phyloP scores from a whole-genome alignment of 345 rosid species.

The Rhodomyrtus tomentosa region DNA sequence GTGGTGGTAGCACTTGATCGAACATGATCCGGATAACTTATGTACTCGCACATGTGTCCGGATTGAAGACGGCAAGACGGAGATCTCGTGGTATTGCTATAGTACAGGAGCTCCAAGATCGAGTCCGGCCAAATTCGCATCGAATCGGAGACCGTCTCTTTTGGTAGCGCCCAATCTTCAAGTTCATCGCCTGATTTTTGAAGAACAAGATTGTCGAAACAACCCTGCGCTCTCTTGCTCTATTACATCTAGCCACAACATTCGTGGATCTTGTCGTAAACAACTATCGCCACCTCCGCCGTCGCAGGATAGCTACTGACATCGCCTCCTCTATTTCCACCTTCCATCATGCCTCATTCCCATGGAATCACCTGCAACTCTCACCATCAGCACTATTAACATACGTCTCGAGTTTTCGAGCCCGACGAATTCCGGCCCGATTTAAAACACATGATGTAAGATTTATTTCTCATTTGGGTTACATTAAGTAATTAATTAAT shows the following conservation, averaged over 20 bases:
- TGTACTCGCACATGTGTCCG: not conserved
- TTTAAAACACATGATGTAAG: not conserved
- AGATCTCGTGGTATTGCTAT: not conserved
- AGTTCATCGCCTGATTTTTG: not conserved
- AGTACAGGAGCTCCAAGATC: not conserved
- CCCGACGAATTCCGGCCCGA: not conserved
- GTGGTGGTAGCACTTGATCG: too few species aligned
- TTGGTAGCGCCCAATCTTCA: not conserved
- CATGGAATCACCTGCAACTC: not conserved
- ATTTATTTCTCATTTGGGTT: too few species aligned
- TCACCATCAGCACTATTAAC: not conserved
- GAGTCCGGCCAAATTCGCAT: not conserved
- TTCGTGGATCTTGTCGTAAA: not conserved
- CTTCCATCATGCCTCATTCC: not conserved
- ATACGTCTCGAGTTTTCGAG: not conserved
- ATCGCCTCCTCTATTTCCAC: not conserved
- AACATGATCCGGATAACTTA: not conserved
- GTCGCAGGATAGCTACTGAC: not conserved
- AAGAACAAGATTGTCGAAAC: not conserved
- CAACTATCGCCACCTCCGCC: not conserved
- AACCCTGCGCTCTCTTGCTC: not conserved
- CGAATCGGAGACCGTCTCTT: not conserved
- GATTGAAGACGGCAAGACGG: not conserved
- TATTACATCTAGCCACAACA: not conserved
- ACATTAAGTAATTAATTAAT: too few species aligned